Evolutionary conservation across 2,329 filamentous ascomycete species (phyloP).

Genomic region (Penicillium sumatraense): DNA sequence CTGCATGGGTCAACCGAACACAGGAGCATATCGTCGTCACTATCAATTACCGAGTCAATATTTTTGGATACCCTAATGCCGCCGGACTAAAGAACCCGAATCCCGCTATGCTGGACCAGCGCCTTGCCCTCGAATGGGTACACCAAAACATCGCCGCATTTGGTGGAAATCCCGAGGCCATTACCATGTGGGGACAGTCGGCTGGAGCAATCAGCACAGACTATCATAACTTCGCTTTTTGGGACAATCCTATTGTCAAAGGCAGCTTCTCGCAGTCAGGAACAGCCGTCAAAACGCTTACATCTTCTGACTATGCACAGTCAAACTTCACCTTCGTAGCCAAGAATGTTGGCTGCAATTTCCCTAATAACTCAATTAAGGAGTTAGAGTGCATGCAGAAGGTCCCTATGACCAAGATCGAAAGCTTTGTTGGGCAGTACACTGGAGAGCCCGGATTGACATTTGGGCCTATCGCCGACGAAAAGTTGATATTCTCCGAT

Average conservation of each 20-base stretch:
- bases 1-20: constrained; percentile 46
- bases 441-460: background rate
- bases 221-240: constrained; percentile 21
- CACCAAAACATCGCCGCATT: constrained; percentile 29
- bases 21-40: constrained; percentile 49
- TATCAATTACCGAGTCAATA: constrained; percentile 35
- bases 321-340: constrained; percentile 35
- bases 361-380: constrained; percentile 12
- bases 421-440: constrained; percentile 10
- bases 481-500: constrained; percentile 20
- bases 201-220: constrained; percentile 19
- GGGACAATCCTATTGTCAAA: constrained; percentile 29
- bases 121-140: constrained; percentile 32
- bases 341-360: constrained; percentile 26
- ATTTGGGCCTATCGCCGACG: constrained; percentile 10
- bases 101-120: constrained; percentile 22
- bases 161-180: constrained; percentile 27
- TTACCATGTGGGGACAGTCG: constrained; percentile 33
- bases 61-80: constrained; percentile 29
- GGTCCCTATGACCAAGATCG: constrained; percentile 8
- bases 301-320: constrained; percentile 14
- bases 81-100: constrained; percentile 27
- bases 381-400: constrained; percentile 22
- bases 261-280: constrained; percentile 26
- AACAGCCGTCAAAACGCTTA: background rate